Evolutionary conservation across 2,329 filamentous ascomycete species (phyloP), one percentile per base, ranked within the genome.

Genomic region (Diplodia corticola): DNA sequence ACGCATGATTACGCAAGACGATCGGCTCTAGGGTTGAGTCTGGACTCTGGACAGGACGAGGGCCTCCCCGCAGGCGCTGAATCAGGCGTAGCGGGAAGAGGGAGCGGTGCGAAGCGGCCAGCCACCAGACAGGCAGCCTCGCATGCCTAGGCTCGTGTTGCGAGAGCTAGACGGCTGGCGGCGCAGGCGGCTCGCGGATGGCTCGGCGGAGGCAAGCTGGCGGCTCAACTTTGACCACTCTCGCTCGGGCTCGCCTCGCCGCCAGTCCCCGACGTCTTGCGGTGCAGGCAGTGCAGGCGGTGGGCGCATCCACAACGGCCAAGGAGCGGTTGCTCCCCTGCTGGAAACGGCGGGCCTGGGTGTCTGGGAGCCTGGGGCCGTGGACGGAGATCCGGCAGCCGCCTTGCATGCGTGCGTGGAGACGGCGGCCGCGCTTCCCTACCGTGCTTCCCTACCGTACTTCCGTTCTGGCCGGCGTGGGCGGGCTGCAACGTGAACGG

Each of bases 1-100:
- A 46, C 26, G 55, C 55, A 44, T 61, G 57, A 61, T 61, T 61
- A 61, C 57, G 57, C 57, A 61, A 61, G 57, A 61, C 17, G 57
- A 61, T 61, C 57, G 57, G 28, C 57, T 49, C 57, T 30, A 49
- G 57, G 57, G 26, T 61, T n/a, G 57, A 61, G 57, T 61, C 57
- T 49, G 28, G 57, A 61, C 57, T 61, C 57, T 40, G 44, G 44
- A 20, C 35, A 46, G 37, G 28, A 22, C 28, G 57, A 20, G 26
- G 57, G 44, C 40, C 33, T 61, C 57, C 57, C 57, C 57, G 44
- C 57, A 35, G 28, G 57, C 13, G 15, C 57, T 61, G 57, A 49
- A 35, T 61, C 57, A 61, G 57, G 37, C n/a, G 57, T 49, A 22
- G 57, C 13, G 37, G 44, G 35, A 61, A 49, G 35, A 49, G 57